Conservation (phyloP, 495 filamentous ascomycete genomes). For the Chaetomidium leptoderma region DNA sequence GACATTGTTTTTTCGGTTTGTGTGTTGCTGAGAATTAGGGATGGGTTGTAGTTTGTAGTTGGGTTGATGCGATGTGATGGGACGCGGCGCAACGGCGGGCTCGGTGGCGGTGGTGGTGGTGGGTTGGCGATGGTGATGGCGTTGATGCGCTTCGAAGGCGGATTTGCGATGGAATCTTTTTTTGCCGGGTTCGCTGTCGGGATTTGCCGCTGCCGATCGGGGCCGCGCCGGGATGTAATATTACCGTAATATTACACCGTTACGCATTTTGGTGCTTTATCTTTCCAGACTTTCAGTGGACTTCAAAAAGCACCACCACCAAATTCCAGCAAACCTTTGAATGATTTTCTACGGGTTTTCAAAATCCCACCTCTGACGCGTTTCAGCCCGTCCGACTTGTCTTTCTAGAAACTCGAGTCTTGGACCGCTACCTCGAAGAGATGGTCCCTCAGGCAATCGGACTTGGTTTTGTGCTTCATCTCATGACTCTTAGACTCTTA, state of each 20-base stretch:
- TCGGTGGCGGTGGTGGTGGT: slow-evolving; percentile 3
- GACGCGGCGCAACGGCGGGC: neutral
- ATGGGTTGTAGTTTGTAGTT: slow-evolving; percentile 12
- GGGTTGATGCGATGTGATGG: slow-evolving; percentile 9
- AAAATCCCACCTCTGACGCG: no score
- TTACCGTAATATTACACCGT: slow-evolving; percentile 4
- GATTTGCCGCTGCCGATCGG: slow-evolving; percentile 14
- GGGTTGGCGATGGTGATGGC: slow-evolving; percentile 1
- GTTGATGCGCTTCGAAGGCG: slow-evolving; percentile 3
- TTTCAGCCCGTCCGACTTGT: no score
- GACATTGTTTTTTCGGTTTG: slow-evolving; percentile 53
- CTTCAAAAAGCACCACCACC: no score
- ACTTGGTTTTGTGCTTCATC: no score
- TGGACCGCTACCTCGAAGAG: no score
- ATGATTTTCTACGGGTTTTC: no score
- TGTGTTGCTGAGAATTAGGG: neutral
- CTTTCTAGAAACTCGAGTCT: no score
- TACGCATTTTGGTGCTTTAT: neutral
- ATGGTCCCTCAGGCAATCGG: no score
- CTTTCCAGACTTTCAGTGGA: no score
- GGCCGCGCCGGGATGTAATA: neutral
- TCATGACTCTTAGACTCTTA: neutral
- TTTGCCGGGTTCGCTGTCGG: slow-evolving; percentile 11
- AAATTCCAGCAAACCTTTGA: no score
- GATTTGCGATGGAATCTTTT: slow-evolving; percentile 19